These are phyloP conservation scores for Leccinum griseonigrum DNA, from an alignment of 1,284 basidiomycete species.

Conservation along the genomic window DNA sequence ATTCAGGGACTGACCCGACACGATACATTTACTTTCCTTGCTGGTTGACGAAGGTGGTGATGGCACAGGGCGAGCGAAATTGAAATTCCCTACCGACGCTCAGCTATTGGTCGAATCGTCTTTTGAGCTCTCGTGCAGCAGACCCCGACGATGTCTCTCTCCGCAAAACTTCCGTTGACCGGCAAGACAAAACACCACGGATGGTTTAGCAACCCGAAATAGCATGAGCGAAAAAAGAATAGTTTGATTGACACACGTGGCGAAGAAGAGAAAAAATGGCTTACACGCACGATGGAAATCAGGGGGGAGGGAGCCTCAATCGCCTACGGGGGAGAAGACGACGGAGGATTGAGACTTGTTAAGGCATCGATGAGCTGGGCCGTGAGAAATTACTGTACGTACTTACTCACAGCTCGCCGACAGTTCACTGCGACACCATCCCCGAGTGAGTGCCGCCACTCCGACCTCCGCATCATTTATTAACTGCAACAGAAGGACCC, in stretches of 20 bases:
- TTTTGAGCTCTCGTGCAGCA: constrained; percentile 72
- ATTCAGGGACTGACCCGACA: constrained; percentile 53
- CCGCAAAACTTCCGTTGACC: constrained; percentile 66
- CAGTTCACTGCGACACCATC: constrained; percentile 52
- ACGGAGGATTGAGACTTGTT: no score
- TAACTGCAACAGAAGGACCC: constrained; percentile 36
- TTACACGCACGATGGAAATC: no score
- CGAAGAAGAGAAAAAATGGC: constrained; percentile 4
- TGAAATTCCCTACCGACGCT: constrained; percentile 56
- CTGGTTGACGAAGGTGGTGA: constrained; percentile 75
- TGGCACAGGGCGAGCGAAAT: constrained; percentile 72
- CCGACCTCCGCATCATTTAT: constrained; percentile 2
- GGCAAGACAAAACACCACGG: neutral
- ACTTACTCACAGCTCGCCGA: no score
- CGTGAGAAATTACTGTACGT: no score
- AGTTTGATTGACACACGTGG: neutral
- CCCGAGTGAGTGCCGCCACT: constrained; percentile 49
- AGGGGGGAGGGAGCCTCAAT: no score
- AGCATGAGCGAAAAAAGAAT: neutral
- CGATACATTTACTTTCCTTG: constrained; percentile 73
- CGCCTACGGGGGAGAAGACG: no score
- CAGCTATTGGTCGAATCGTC: constrained; percentile 61
- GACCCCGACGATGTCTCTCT: constrained; percentile 67
- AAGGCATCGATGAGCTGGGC: no score
- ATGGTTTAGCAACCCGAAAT: constrained; percentile 5